Evolutionary conservation across 805 yeast genomes (phyloP).

Genomic region (Phaffomyces opuntiae): DNA sequence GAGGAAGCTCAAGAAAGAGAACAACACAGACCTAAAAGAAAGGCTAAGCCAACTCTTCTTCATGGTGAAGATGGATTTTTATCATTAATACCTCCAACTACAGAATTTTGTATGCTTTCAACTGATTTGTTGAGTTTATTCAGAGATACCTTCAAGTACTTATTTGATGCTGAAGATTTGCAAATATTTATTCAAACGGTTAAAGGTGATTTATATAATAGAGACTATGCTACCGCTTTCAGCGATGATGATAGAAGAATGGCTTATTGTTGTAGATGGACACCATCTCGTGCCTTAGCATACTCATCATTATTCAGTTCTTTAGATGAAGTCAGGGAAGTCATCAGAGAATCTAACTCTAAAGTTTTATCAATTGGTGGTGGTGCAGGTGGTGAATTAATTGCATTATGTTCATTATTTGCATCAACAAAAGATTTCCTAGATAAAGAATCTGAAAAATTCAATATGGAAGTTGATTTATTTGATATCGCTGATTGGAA

Average conservation of each 20-base stretch:
- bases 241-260: constrained; percentile 51
- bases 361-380: constrained; percentile 70
- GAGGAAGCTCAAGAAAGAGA: constrained; percentile 5
- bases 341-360: constrained; percentile 26
- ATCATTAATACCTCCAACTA: constrained; percentile 12
- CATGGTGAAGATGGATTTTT: constrained; percentile 4
- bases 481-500: constrained; percentile 82
- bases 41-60: neutral
- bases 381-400: constrained; percentile 83
- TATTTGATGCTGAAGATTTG: constrained; percentile 18
- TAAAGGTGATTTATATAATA: constrained; percentile 58
- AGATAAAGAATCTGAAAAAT: constrained; percentile 18
- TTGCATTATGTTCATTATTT: constrained; percentile 53
- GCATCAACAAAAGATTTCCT: constrained; percentile 23
- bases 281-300: constrained; percentile 74
- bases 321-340: constrained; percentile 33
- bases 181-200: constrained; percentile 53
- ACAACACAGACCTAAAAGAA: neutral
- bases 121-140: constrained; percentile 18
- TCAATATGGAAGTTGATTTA: constrained; percentile 38
- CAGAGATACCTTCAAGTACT: constrained; percentile 14
- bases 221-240: constrained; percentile 70
- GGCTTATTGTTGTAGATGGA: constrained; percentile 82
- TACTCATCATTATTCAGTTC: constrained; percentile 61
- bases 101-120: constrained; percentile 17